These are phyloP conservation scores for Lachnellula suecica DNA, from an alignment of 2,329 filamentous ascomycete genomes.

Conservation along the genomic window DNA sequence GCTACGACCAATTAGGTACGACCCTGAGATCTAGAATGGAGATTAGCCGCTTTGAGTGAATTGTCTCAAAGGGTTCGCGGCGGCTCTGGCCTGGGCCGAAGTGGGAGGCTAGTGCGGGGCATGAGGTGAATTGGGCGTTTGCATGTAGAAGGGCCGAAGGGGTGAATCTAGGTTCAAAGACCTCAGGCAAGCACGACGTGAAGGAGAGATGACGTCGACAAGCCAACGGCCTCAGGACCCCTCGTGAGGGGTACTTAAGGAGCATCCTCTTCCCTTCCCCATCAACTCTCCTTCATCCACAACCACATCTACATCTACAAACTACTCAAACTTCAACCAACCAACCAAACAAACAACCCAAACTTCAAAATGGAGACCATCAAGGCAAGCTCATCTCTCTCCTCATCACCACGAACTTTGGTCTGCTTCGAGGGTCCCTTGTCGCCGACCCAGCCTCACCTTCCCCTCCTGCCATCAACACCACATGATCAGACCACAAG, in stretches of 20 bases:
- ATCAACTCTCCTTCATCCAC: constrained; percentile 11
- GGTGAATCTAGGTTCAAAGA: too few species aligned
- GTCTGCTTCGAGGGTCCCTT: not conserved
- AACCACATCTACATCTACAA: constrained; percentile 15
- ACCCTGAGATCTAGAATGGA: not conserved
- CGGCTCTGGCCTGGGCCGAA: too few species aligned
- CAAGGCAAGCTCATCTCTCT: constrained; percentile 26
- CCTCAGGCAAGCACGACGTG: too few species aligned
- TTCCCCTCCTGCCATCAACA: constrained; percentile 4
- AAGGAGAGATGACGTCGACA: too few species aligned
- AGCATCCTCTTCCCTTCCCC: constrained; percentile 10
- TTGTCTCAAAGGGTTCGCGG: too few species aligned
- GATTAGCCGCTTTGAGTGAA: not conserved
- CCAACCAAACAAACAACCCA: constrained; percentile 16
- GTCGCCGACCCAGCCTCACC: not conserved
- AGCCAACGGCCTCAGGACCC: not conserved
- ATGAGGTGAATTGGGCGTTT: not conserved
- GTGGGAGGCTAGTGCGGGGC: too few species aligned
- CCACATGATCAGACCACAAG: not conserved
- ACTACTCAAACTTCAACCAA: constrained; percentile 21
- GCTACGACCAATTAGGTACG: not conserved
- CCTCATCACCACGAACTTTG: too few species aligned
- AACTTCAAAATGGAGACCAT: constrained; percentile 36
- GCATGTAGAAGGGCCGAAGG: not conserved
- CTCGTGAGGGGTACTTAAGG: constrained; percentile 9